phyloP scores from a whole-genome alignment of 305 asterid species.

The Coffea humblotiana region DNA sequence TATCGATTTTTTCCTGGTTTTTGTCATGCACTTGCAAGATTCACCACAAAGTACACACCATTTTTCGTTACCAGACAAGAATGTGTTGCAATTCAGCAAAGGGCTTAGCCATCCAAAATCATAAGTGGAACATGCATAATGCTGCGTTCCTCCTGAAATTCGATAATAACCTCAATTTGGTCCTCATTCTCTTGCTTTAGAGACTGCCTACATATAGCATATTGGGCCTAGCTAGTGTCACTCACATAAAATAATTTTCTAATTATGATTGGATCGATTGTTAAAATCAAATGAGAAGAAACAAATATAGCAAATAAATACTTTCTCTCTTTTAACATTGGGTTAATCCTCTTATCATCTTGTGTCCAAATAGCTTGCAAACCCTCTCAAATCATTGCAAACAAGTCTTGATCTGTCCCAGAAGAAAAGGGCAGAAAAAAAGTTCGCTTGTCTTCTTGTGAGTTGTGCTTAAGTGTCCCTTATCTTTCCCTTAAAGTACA shows the following conservation, averaged over 20 bases:
- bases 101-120: constrained; percentile 1
- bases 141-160: not conserved
- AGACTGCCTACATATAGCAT: not conserved
- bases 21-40: not conserved
- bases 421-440: too few species aligned
- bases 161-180: not conserved
- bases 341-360: not conserved
- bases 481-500: too few species aligned
- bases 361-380: not conserved
- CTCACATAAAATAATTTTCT: not conserved
- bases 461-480: too few species aligned
- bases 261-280: not conserved
- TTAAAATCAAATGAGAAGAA: not conserved
- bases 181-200: constrained; percentile 1
- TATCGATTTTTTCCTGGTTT: not conserved
- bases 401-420: too few species aligned
- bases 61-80: constrained; percentile 9
- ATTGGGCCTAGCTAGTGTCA: not conserved
- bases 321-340: not conserved
- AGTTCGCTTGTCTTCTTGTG: too few species aligned
- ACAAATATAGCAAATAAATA: not conserved
- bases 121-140: not conserved
- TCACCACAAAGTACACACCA: not conserved
- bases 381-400: too few species aligned
- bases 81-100: not conserved